Evolutionary conservation across 192 early-diverging fungal species (phyloP).

Genomic region (Bifiguratus adelaidae): DNA sequence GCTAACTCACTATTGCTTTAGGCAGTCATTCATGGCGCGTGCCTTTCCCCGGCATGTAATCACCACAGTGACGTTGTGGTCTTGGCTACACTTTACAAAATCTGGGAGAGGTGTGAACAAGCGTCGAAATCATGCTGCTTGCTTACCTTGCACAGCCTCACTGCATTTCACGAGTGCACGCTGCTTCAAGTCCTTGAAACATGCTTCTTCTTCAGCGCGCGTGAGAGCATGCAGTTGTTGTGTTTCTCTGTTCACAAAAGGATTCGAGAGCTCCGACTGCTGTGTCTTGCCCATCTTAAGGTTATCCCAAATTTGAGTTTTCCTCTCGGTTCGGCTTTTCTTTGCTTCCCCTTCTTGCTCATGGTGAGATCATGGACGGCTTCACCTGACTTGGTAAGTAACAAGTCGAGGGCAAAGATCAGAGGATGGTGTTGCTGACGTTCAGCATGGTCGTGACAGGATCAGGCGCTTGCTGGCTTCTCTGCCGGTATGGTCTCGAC

Average conservation of each 20-base stretch:
- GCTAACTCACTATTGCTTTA: constrained; percentile 28
- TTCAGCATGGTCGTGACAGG: no score
- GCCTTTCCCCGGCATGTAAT: constrained; percentile 34
- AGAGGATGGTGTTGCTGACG: no score
- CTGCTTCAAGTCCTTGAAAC: constrained; percentile 36
- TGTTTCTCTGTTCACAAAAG: constrained; percentile 3
- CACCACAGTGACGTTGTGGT: constrained; percentile 34
- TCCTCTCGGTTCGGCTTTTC: no score
- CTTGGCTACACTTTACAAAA: constrained; percentile 41
- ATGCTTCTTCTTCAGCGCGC: constrained; percentile 36
- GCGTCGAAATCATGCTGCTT: not conserved
- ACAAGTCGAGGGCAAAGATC: no score
- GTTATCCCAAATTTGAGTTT: no score
- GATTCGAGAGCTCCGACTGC: constrained; percentile 14
- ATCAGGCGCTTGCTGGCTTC: constrained; percentile 87
- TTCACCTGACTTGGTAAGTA: no score
- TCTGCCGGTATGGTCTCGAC: constrained; percentile 79
- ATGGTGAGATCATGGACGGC: no score
- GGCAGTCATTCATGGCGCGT: constrained; percentile 36
- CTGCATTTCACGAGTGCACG: constrained; percentile 38
- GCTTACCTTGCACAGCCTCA: constrained; percentile 29
- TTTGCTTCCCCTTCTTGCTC: no score
- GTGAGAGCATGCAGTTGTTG: constrained; percentile 33
- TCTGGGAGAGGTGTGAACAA: constrained; percentile 15
- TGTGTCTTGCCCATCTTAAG: constrained; percentile 17